Conservation (phyloP, 805 yeast species). For the Metschnikowia hibisci region DNA sequence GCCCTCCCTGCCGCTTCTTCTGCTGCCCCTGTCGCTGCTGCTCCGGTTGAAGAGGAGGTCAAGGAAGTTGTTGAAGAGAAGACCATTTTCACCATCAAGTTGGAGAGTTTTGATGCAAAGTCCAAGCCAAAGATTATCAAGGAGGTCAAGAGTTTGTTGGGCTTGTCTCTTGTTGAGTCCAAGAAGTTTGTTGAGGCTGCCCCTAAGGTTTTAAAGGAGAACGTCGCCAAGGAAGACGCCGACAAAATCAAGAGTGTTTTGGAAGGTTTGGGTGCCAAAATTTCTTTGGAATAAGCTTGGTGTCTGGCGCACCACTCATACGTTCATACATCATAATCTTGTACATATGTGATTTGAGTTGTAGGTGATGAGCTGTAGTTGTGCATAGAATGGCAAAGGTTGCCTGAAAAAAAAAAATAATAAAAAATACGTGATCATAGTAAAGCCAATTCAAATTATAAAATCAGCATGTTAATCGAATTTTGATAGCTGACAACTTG, state of each 20-base stretch:
- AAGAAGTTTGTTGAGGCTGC: constrained; percentile 98
- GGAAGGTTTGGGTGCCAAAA: constrained; percentile 94
- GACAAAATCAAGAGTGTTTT: constrained; percentile 90
- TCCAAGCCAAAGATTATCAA: constrained; percentile 96
- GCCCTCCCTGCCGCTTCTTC: constrained; percentile 63
- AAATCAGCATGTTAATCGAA: too few relatives aligned
- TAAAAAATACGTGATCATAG: too few relatives aligned
- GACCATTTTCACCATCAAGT: constrained; percentile 86
- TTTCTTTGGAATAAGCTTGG: constrained; percentile 65
- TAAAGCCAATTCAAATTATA: too few relatives aligned
- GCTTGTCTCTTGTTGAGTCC: constrained; percentile 91
- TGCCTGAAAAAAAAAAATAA: too few relatives aligned
- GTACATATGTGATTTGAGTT: constrained; percentile 15
- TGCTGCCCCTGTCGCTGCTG: constrained; percentile 58
- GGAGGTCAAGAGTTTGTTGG: constrained; percentile 89
- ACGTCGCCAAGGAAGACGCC: constrained; percentile 95
- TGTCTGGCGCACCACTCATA: constrained; percentile 7
- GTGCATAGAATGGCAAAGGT: not conserved
- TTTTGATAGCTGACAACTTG: too few relatives aligned
- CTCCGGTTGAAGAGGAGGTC: constrained; percentile 67
- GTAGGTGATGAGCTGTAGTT: not conserved
- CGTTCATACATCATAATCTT: constrained; percentile 19
- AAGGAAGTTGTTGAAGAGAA: constrained; percentile 84
- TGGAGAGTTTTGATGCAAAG: constrained; percentile 91
- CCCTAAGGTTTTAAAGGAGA: constrained; percentile 93